Evolutionary conservation across 768 basidiomycete species (phyloP).

Genomic region (Amanita rubescens): DNA sequence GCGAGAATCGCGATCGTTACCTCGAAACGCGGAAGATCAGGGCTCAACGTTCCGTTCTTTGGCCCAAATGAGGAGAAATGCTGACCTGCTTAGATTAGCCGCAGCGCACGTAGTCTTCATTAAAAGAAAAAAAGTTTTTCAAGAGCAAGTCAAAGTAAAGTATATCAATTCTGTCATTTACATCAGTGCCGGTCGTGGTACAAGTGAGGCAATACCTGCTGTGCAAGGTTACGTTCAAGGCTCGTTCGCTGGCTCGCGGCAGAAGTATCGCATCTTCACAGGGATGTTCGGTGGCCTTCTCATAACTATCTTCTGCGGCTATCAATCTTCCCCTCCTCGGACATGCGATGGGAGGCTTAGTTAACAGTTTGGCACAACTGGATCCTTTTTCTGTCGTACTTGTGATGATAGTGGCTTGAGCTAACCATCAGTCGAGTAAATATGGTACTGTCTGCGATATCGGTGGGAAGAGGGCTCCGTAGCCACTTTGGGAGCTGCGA

Average conservation of each 20-base stretch:
- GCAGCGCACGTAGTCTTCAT: background rate
- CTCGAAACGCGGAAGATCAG: background rate
- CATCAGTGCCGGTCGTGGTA: background rate
- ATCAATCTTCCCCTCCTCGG: constrained; percentile 1
- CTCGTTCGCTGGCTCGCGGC: background rate
- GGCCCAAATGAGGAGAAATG: background rate
- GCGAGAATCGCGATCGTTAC: background rate
- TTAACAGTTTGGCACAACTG: background rate
- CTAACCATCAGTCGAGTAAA: background rate
- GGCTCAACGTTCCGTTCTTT: background rate
- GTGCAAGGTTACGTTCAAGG: background rate
- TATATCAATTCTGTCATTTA: background rate
- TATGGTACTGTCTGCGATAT: background rate
- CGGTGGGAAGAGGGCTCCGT: background rate
- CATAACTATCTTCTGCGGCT: background rate
- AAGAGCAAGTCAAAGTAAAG: background rate
- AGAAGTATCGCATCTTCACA: background rate
- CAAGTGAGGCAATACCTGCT: background rate
- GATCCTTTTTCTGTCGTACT: background rate
- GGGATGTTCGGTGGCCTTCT: background rate
- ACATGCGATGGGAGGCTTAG: background rate
- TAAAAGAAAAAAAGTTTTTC: background rate
- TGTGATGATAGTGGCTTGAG: background rate
- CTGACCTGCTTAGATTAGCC: background rate
- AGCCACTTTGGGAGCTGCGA: background rate